These are phyloP conservation scores for Ambrosiella cleistominuta DNA, from an alignment of 2,329 filamentous ascomycete genomes.

Conservation along the genomic window DNA sequence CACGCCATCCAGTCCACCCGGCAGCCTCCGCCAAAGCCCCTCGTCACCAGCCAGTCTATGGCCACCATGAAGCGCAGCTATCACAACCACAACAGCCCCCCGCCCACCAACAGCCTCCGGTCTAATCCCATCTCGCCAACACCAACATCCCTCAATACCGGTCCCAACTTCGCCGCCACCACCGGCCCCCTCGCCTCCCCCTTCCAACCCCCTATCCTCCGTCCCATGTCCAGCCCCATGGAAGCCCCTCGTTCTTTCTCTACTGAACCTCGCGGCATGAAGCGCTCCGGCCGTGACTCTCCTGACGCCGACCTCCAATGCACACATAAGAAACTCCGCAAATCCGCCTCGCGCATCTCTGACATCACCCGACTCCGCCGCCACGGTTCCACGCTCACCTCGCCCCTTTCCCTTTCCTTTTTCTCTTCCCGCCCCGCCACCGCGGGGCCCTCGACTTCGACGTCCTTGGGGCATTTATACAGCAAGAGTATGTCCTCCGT, in stretches of 20 bases:
- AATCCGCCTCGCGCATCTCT: constrained; percentile 27
- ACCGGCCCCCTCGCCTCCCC: not conserved
- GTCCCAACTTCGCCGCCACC: constrained; percentile 15
- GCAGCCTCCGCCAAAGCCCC: constrained; percentile 22
- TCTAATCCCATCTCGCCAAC: constrained; percentile 12
- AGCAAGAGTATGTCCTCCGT: constrained; percentile 11
- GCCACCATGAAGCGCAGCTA: constrained; percentile 5
- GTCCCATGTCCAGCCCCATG: constrained; percentile 10
- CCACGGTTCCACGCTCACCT: constrained; percentile 14
- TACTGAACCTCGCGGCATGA: constrained; percentile 28
- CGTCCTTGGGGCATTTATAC: constrained; percentile 14
- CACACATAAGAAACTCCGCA: constrained; percentile 33
- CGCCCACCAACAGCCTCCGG: constrained; percentile 10
- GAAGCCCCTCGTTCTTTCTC: constrained; percentile 2
- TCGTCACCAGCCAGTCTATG: constrained; percentile 11
- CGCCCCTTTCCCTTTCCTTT: not conserved
- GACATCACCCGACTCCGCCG: constrained; percentile 24
- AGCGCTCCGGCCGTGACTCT: constrained; percentile 27
- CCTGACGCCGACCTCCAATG: constrained; percentile 18
- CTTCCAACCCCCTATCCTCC: too few relatives aligned
- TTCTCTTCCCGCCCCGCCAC: constrained; percentile 14
- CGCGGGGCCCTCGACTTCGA: constrained; percentile 17
- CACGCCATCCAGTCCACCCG: constrained; percentile 41
- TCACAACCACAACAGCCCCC: not conserved
- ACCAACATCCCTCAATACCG: constrained; percentile 6